A percentile compares a stretch with the other conserved stretches of the same genome.
phyloP scores from a whole-genome alignment of 2,329 filamentous ascomycete species.

The Pseudogymnoascus sp. region DNA sequence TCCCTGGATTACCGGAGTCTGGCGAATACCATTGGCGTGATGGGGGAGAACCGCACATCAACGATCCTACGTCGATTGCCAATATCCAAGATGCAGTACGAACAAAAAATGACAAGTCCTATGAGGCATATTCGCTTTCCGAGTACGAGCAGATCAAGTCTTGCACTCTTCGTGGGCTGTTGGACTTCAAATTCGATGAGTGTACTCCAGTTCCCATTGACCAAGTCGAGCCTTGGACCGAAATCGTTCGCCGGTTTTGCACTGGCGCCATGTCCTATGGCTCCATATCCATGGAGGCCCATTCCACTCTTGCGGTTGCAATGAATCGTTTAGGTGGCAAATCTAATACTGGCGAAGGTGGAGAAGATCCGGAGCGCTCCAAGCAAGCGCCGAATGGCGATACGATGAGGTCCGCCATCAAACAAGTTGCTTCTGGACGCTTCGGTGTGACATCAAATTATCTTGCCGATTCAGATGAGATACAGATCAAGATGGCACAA shows the following conservation, averaged over 20 bases:
- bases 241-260: slow-evolving; percentile 92
- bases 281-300: slow-evolving; percentile 96
- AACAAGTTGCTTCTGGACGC: slow-evolving; percentile 91
- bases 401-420: slow-evolving; percentile 95
- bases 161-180: slow-evolving; percentile 85
- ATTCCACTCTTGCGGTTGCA: slow-evolving; percentile 88
- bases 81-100: slow-evolving; percentile 96
- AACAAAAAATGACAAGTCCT: slow-evolving; percentile 97
- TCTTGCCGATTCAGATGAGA: slow-evolving; percentile 86
- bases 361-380: slow-evolving; percentile 88
- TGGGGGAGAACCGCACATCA: slow-evolving; percentile 89
- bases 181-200: slow-evolving; percentile 94
- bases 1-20: slow-evolving; percentile 79
- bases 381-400: slow-evolving; percentile 83
- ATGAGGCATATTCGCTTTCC: slow-evolving; percentile 87
- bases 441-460: slow-evolving; percentile 96
- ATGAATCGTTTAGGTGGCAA: slow-evolving; percentile 97
- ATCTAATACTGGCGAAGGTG: slow-evolving; percentile 96
- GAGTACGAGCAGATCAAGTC: slow-evolving; percentile 96
- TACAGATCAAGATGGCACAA: slow-evolving; percentile 99
- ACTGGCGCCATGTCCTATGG: slow-evolving; percentile 98
- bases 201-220: slow-evolving; percentile 80
- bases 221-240: slow-evolving; percentile 96
- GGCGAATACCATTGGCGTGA: slow-evolving; percentile 99
- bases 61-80: slow-evolving; percentile 88